A percentile compares a stretch with the other conserved stretches of the same genome.
These are phyloP conservation scores for Gossypium stocksii DNA, from an alignment of 345 rosid genomes.

Conservation along the genomic window DNA sequence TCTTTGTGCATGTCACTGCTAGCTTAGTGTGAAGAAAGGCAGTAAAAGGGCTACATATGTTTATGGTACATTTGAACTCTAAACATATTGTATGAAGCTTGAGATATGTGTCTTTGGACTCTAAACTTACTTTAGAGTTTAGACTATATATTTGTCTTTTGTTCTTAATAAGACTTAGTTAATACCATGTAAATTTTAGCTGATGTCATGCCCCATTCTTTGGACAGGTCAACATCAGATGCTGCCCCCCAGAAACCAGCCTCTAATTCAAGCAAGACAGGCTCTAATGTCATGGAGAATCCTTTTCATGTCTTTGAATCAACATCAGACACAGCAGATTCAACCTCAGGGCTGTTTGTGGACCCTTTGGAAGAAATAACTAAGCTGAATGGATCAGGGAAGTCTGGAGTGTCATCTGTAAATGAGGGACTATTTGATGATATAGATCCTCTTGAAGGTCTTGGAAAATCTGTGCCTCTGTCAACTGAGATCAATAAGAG, in stretches of 20 bases:
- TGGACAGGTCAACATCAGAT: constrained; percentile 50
- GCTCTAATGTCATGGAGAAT: constrained; percentile 41
- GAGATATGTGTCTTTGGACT: not conserved
- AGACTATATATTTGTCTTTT: not conserved
- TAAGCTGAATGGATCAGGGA: constrained; percentile 36
- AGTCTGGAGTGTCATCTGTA: constrained; percentile 33
- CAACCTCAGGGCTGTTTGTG: constrained; percentile 32
- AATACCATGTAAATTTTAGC: not conserved
- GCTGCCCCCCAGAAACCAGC: constrained; percentile 37
- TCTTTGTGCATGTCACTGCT: not conserved
- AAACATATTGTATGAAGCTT: not conserved
- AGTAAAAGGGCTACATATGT: not conserved
- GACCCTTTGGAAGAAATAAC: constrained; percentile 50
- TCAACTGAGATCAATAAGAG: constrained; percentile 42
- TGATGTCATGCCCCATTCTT: constrained; percentile 5
- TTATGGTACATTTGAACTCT: constrained; percentile 4
- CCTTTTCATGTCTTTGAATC: constrained; percentile 59
- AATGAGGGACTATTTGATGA: constrained; percentile 52
- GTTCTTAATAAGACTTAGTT: not conserved
- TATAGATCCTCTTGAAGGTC: constrained; percentile 19
- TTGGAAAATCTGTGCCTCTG: constrained; percentile 51
- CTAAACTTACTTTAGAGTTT: not conserved
- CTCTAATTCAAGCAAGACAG: constrained; percentile 32
- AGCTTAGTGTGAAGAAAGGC: not conserved
- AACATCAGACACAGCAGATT: constrained; percentile 31